Base-by-base conservation (phyloP, 2,329 filamentous ascomycete species). In the Pyrenophora teres region DNA sequence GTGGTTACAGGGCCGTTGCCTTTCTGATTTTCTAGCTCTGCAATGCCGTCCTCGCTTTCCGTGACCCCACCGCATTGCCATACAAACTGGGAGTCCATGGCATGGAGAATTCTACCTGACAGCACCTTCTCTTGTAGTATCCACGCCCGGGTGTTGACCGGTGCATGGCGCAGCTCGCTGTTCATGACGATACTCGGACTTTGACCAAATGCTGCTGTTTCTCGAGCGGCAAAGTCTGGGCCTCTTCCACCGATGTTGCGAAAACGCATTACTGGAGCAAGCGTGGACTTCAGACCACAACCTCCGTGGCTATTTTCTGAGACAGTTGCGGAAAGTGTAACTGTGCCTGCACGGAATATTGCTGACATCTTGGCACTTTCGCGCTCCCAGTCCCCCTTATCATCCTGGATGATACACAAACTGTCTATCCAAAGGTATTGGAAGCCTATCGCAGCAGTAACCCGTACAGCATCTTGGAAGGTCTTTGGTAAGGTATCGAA, bases 41-140 rank as follows among this genome's bases (percentile, higher is more conserved):
- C 13, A 6, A 12, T 41, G 13, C 49, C 42, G 15, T 51, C 42
- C n/a, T 51, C 49, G 7, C 33, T 32, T 30, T 51, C 49, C 4
- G 23, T 41, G 19, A 38, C 4, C 12, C 10, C 7, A 12, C 23
- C 23, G 21, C 48, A 51, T 25, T 51, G 12, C 48, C 48, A 51
- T 3, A 40, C 33, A 39, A 51, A 46, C 23, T 46, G 48, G 7
- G 30, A 33, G 16, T 31, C 8, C 5, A 21, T 35, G 10, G 41
- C 33, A 36, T 46, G 48, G 21, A 51, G 9, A 15, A 51, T 38
- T 16, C 48, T 30, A 7, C 30, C 42, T 6, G 48, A 51, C 9
- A 51, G 31, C 12, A 46, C 6, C 16, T 44, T 25, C 3, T 51
- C 41, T 37, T 51, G 48, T 10, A 46, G 15, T 33, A 44, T 51